These are phyloP conservation scores for Dactylonectria estremocensis DNA, from an alignment of 2,329 filamentous ascomycete species.

Conservation along the genomic window DNA sequence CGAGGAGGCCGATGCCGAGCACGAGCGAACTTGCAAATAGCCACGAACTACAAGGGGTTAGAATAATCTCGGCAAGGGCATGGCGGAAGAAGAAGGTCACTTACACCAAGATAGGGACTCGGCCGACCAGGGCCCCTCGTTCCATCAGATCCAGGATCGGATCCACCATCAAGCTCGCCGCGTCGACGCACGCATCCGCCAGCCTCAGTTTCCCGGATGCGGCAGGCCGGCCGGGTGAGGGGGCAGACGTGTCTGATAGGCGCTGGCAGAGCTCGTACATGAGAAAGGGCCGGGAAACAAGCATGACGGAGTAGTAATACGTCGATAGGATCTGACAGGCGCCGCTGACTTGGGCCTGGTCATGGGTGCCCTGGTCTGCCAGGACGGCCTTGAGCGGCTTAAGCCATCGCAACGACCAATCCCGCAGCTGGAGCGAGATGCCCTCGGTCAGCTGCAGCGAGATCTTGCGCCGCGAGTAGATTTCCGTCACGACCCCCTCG, in stretches of 20 bases:
- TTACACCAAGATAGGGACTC: constrained; percentile 66
- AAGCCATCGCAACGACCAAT: constrained; percentile 67
- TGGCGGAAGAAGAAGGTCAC: constrained; percentile 48
- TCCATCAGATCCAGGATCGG: constrained; percentile 62
- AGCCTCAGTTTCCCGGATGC: constrained; percentile 64
- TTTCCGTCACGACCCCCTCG: constrained; percentile 65
- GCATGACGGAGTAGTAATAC: constrained; percentile 72
- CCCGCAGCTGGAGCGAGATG: constrained; percentile 66
- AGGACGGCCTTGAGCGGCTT: constrained; percentile 59
- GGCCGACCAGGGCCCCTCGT: constrained; percentile 58
- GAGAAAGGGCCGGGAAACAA: constrained; percentile 69
- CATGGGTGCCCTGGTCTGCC: constrained; percentile 31
- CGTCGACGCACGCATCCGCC: constrained; percentile 70
- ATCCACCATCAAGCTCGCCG: constrained; percentile 68
- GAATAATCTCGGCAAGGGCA: not conserved
- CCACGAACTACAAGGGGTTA: constrained; percentile 61
- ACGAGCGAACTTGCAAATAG: constrained; percentile 68
- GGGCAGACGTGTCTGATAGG: constrained; percentile 54
- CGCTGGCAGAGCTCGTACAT: constrained; percentile 69
- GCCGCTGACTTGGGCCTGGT: constrained; percentile 57
- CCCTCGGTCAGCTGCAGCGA: constrained; percentile 68
- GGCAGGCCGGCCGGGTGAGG: constrained; percentile 35
- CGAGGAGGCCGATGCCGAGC: constrained; percentile 65
- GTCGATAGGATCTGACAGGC: constrained; percentile 67
- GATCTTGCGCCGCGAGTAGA: constrained; percentile 69